phyloP scores from a whole-genome alignment of 257 asterid genomes.

The Solanum infundibuliforme region DNA sequence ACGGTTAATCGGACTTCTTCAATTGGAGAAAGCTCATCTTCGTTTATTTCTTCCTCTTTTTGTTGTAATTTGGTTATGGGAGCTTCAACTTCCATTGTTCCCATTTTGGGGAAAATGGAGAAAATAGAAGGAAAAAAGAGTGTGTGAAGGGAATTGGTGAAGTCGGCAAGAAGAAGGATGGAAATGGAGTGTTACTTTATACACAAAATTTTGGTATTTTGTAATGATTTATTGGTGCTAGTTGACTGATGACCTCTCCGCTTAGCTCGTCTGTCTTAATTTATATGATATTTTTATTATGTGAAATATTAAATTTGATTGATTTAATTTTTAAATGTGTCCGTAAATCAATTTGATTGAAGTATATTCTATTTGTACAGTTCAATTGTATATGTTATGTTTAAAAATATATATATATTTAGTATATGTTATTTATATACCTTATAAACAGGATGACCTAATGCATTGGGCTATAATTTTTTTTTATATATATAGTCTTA shows the following conservation, averaged over 20 bases:
- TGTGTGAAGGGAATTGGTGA: not conserved
- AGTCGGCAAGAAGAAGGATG: not conserved
- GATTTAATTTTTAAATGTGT: no score
- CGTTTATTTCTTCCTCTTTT: constrained; percentile 1
- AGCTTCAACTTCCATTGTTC: constrained; percentile 16
- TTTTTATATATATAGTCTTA: not conserved
- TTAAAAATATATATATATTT: no score
- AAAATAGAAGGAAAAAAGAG: no score
- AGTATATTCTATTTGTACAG: not conserved
- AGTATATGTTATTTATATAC: not conserved
- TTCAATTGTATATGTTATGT: not conserved
- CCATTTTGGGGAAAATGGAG: constrained; percentile 1
- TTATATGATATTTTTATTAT: not conserved
- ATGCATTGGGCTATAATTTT: not conserved
- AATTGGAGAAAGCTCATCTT: constrained; percentile 47
- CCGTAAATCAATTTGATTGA: not conserved
- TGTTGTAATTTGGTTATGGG: not conserved
- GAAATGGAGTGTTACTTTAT: not conserved
- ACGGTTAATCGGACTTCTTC: constrained; percentile 71
- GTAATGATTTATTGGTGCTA: not conserved
- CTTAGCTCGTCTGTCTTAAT: rapidly evolving
- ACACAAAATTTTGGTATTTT: not conserved
- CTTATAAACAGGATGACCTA: not conserved
- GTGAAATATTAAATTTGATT: not conserved
- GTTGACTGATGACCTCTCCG: not conserved